Percentiles rank a stretch among this genome's conserved stretches.
These are phyloP conservation scores for Trichoderma arundinaceum DNA, from an alignment of 2,329 filamentous ascomycete species.

Conservation along the genomic window DNA sequence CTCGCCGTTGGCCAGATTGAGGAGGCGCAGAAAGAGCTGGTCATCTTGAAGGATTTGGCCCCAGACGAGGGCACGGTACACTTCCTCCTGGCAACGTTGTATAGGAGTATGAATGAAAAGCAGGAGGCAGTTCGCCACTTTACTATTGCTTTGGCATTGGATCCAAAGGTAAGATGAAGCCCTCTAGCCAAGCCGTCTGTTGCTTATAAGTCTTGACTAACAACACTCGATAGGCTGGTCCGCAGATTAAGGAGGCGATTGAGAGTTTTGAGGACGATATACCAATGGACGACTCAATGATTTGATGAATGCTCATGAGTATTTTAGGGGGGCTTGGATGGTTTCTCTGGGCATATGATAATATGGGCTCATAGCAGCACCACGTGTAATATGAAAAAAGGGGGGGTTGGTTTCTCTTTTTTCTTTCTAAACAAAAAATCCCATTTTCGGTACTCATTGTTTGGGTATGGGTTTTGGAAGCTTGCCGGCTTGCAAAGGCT, in stretches of 20 bases:
- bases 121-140: constrained; percentile 88
- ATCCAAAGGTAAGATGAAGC: constrained; percentile 78
- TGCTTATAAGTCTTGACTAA: background rate
- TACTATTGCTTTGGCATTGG: constrained; percentile 91
- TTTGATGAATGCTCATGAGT: constrained; percentile 53
- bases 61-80: constrained; percentile 96
- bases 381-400: constrained; percentile 18
- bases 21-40: constrained; percentile 78
- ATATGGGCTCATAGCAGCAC: constrained; percentile 6
- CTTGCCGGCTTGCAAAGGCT: constrained; percentile 2
- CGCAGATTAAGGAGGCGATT: constrained; percentile 95
- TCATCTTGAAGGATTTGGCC: constrained; percentile 86
- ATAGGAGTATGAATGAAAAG: constrained; percentile 74
- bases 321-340: constrained; percentile 32
- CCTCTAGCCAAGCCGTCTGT: background rate
- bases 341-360: constrained; percentile 17
- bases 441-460: constrained; percentile 10
- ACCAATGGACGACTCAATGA: constrained; percentile 70
- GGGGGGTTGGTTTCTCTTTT: background rate
- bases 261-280: constrained; percentile 86
- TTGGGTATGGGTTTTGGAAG: constrained; percentile 21
- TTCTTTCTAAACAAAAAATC: background rate
- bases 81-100: constrained; percentile 87
- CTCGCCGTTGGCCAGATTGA: constrained; percentile 75
- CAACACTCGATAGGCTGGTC: constrained; percentile 71